Evolutionary conservation across 2,329 filamentous ascomycete genomes (phyloP).

Genomic region (Coniochaeta ligniaria): DNA sequence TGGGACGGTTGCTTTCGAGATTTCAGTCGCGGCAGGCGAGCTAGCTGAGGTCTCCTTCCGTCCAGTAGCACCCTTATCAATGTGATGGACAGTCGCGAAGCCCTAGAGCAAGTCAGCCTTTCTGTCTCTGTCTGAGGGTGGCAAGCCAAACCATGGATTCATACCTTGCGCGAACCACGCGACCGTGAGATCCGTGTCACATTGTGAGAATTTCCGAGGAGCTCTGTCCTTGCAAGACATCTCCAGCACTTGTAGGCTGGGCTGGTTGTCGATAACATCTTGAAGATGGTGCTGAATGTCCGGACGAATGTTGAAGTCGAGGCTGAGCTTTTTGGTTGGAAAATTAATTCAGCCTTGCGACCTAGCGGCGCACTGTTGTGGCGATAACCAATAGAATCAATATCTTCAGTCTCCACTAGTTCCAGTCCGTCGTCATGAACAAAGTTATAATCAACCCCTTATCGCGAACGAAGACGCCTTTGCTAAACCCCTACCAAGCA

Average conservation of each 20-base stretch:
- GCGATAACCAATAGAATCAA: background rate
- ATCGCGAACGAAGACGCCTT: too few relatives aligned
- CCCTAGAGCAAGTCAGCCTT: background rate
- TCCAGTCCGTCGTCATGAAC: too few relatives aligned
- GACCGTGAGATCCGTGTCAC: background rate
- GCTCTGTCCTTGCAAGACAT: slow-evolving; percentile 10
- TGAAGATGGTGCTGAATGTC: background rate
- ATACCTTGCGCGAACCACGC: background rate
- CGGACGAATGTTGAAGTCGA: background rate
- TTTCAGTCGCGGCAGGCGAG: background rate
- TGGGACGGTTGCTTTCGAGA: background rate
- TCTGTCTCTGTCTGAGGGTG: background rate
- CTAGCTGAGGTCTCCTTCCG: background rate
- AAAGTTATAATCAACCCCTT: too few relatives aligned
- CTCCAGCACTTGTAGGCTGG: slow-evolving; percentile 18
- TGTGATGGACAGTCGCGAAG: slow-evolving; percentile 2
- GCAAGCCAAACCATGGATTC: background rate
- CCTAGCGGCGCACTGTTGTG: background rate
- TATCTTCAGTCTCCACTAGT: background rate
- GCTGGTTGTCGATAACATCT: background rate
- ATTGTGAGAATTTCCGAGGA: background rate
- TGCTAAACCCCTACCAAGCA: too few relatives aligned
- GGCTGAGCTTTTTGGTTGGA: background rate
- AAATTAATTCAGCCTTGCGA: background rate
- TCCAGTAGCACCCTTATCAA: background rate